Evolutionary conservation across 2,329 filamentous ascomycete species (phyloP).

Genomic region (Emericellopsis atlantica): DNA sequence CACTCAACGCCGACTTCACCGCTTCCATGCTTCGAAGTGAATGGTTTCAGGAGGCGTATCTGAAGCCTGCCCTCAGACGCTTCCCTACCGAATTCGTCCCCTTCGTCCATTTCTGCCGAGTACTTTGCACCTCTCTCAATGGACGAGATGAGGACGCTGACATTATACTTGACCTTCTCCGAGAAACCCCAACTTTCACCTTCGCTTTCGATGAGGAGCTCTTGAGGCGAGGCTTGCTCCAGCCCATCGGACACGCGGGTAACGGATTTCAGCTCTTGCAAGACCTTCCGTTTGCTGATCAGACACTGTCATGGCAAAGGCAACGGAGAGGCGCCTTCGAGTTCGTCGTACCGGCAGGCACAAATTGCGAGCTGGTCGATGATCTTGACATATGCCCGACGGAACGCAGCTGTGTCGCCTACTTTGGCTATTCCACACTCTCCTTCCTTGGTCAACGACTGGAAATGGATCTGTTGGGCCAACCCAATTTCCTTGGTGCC

Average conservation of each 20-base stretch:
- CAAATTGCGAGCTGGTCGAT: constrained; percentile 11
- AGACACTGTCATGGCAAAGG: constrained; percentile 30
- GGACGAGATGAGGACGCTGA: constrained; percentile 25
- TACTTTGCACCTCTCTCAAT: constrained; percentile 32
- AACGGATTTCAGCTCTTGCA: constrained; percentile 61
- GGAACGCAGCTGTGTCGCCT: constrained; percentile 14
- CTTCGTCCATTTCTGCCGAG: constrained; percentile 60
- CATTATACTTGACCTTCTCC: constrained; percentile 50
- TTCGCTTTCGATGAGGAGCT: constrained; percentile 25
- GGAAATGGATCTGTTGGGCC: constrained; percentile 49
- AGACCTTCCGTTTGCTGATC: constrained; percentile 50
- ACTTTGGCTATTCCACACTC: constrained; percentile 69
- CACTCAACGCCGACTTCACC: constrained; percentile 17
- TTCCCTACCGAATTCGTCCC: constrained; percentile 80
- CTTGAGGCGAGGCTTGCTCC: too few species aligned
- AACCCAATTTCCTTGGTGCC: constrained; percentile 36
- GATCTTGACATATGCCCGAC: too few species aligned
- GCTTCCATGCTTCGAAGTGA: constrained; percentile 21
- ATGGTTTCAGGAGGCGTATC: constrained; percentile 41
- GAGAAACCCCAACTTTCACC: constrained; percentile 62
- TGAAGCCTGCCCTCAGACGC: constrained; percentile 58
- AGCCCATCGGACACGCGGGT: too few species aligned
- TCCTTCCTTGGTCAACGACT: constrained; percentile 67
- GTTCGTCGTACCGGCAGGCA: constrained; percentile 54
- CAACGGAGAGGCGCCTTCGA: constrained; percentile 30